phyloP scores from a whole-genome alignment of 257 asterid species.

The Solanum sejunctum region DNA sequence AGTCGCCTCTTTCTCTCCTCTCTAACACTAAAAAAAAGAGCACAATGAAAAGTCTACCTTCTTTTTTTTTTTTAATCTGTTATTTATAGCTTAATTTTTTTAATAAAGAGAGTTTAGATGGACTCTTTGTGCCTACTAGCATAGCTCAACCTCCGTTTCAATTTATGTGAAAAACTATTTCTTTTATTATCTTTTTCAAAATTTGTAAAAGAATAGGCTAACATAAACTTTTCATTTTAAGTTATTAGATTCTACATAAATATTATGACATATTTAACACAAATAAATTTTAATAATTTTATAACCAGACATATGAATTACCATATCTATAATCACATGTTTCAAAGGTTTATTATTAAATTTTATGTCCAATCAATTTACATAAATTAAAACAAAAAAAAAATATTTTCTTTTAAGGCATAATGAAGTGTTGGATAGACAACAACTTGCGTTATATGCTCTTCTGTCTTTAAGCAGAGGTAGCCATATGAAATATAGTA shows the following conservation, averaged over 20 bases:
- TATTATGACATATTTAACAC: too few relatives aligned
- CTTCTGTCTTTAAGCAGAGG: background rate
- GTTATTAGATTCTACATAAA: background rate
- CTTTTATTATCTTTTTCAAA: too few relatives aligned
- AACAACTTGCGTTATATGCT: background rate
- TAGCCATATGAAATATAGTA: background rate
- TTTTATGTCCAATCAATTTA: too few relatives aligned
- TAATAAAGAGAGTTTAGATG: background rate
- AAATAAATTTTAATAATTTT: background rate
- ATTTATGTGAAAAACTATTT: background rate
- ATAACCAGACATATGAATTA: background rate
- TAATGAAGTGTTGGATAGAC: background rate
- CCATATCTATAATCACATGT: background rate
- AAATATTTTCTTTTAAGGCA: too few relatives aligned
- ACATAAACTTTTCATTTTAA: background rate
- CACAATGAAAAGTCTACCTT: too few relatives aligned
- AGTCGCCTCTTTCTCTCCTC: too few relatives aligned
- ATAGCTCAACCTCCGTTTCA: background rate
- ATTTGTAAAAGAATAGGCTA: background rate
- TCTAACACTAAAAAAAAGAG: too few relatives aligned
- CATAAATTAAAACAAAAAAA: too few relatives aligned
- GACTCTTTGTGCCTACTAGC: background rate
- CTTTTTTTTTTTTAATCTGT: too few relatives aligned
- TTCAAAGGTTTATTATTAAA: too few relatives aligned
- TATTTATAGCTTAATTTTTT: background rate